Percentiles rank a stretch among this genome's conserved stretches.
phyloP scores from a whole-genome alignment of 1,284 basidiomycete genomes.

The Malassezia yamatoensis region DNA sequence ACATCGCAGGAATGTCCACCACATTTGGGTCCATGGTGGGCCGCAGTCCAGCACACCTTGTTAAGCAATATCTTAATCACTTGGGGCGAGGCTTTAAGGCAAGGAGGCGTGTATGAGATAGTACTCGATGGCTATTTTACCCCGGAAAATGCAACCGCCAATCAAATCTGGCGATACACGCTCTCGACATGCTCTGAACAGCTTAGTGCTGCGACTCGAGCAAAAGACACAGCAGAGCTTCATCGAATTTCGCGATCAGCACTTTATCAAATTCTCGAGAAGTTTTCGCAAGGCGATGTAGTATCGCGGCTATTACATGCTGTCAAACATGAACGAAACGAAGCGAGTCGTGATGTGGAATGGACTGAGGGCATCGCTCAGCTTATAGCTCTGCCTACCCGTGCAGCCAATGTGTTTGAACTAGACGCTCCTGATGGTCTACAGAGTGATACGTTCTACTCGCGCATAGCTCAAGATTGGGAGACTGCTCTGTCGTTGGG shows the following conservation, averaged over 20 bases:
- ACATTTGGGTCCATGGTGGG: conserved; percentile 10
- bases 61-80: conserved; percentile 7
- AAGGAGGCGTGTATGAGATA: background rate
- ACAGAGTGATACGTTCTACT: background rate
- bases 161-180: conserved; percentile 5
- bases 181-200: conserved; percentile 7
- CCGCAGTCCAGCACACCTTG: conserved; percentile 11
- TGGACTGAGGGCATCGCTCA: conserved; percentile 6
- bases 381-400: conserved; percentile 9
- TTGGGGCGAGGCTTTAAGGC: conserved; percentile 1
- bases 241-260: background rate
- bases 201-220: conserved; percentile 1
- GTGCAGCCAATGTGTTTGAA: conserved; percentile 10
- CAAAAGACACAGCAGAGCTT: background rate
- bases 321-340: background rate
- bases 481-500: background rate
- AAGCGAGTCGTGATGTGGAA: background rate
- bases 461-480: background rate
- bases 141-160: background rate
- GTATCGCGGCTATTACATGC: background rate
- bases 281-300: background rate
- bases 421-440: background rate
- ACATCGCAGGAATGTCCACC: background rate
- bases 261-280: background rate
- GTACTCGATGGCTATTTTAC: conserved; percentile 4